These are phyloP conservation scores for Malbranchea cinnamomea DNA, from an alignment of 2,329 filamentous ascomycete genomes.

Conservation along the genomic window DNA sequence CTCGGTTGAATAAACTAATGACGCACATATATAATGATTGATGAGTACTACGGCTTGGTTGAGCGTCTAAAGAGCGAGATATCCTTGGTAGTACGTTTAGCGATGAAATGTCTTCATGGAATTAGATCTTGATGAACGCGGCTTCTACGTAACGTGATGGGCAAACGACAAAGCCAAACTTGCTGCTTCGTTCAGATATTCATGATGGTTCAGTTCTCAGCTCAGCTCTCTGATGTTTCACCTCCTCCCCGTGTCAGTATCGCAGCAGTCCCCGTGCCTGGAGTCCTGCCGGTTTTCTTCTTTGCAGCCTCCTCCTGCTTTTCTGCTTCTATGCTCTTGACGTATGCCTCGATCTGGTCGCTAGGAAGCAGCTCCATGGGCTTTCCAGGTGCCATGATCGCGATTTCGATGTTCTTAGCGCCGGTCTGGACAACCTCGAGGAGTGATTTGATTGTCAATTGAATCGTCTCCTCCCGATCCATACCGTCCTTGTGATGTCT, in stretches of 20 bases:
- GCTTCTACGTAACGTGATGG: too few species aligned
- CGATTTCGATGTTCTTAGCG: slow-evolving; percentile 99
- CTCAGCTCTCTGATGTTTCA: slow-evolving; percentile 18
- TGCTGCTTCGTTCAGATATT: too few species aligned
- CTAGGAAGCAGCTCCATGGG: slow-evolving; percentile 82
- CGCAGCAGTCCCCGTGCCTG: slow-evolving; percentile 38
- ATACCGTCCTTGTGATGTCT: slow-evolving; percentile 98
- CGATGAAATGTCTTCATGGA: too few species aligned
- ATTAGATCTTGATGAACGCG: too few species aligned
- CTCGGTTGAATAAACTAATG: slow-evolving; percentile 56
- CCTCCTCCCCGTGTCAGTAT: slow-evolving; percentile 52
- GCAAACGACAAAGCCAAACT: too few species aligned
- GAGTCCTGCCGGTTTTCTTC: slow-evolving; percentile 63
- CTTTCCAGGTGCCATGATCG: slow-evolving; percentile 90
- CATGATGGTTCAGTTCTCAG: too few species aligned
- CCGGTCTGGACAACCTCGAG: slow-evolving; percentile 97
- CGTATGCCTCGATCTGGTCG: slow-evolving; percentile 91
- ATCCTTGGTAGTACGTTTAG: too few species aligned
- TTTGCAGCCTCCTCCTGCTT: slow-evolving; percentile 97
- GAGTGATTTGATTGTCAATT: slow-evolving; percentile 93
- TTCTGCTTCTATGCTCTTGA: slow-evolving; percentile 98
- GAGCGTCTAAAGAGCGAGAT: too few species aligned
- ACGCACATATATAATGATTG: too few species aligned
- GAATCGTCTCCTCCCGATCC: slow-evolving; percentile 91
- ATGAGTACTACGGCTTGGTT: too few species aligned